These are phyloP conservation scores for Groenewaldozyma tartarivorans DNA, from an alignment of 805 yeast genomes.

Conservation along the genomic window DNA sequence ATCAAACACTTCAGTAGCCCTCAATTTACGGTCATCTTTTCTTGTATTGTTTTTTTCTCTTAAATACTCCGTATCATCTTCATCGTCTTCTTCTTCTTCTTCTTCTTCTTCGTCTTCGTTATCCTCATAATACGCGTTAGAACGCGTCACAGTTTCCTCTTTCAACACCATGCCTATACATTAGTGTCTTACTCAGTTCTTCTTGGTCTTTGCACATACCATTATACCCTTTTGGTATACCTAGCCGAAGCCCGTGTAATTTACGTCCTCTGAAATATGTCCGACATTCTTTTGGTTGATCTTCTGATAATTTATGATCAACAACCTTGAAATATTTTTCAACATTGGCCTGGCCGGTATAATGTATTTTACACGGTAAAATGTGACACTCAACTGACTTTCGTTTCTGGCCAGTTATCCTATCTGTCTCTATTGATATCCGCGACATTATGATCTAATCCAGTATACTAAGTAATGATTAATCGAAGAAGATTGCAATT, in stretches of 20 bases:
- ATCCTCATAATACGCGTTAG: neutral
- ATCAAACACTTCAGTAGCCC: neutral
- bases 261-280: neutral
- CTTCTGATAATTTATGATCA: neutral
- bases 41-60: neutral
- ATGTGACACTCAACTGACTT: neutral
- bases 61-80: neutral
- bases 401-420: neutral
- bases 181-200: neutral
- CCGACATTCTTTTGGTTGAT: neutral
- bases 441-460: constrained; percentile 1
- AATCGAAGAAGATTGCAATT: too few species aligned
- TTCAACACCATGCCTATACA: neutral
- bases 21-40: too few species aligned
- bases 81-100: neutral
- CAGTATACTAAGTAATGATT: neutral
- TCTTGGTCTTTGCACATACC: neutral
- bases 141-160: too few species aligned
- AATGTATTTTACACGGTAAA: neutral
- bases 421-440: neutral
- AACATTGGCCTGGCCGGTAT: neutral
- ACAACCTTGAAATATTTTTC: neutral
- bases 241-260: neutral
- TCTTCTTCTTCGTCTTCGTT: neutral
- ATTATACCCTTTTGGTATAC: neutral